Conservation (phyloP, 208 protist species). For the Acanthamoeba royreba region DNA sequence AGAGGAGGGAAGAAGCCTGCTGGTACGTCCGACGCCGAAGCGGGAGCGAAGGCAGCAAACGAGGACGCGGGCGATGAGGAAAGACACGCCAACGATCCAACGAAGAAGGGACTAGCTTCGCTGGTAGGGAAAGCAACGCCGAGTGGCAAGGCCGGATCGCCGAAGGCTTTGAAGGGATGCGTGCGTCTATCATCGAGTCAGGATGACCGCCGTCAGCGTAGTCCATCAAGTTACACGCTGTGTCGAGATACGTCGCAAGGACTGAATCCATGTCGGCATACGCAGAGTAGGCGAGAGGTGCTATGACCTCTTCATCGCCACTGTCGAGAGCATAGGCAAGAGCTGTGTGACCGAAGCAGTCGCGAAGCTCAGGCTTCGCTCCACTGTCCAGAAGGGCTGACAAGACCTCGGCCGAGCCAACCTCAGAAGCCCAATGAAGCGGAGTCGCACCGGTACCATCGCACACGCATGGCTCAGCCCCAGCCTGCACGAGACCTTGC, state of each 20-base stretch:
- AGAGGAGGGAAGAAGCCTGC: not conserved
- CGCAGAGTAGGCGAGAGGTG: not conserved
- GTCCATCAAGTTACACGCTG: not conserved
- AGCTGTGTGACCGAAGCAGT: slow-evolving; percentile 24
- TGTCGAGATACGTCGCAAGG: not conserved
- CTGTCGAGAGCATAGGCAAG: not conserved
- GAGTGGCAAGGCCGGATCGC: not conserved
- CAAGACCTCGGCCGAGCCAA: not conserved
- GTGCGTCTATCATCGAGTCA: not conserved
- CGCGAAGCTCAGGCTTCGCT: not conserved
- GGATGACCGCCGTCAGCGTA: not conserved
- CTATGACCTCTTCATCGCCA: not conserved
- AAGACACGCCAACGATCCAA: not conserved
- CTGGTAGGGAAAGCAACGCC: not conserved
- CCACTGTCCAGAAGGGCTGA: slow-evolving; percentile 12
- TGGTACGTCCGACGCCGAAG: not conserved
- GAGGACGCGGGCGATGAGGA: not conserved
- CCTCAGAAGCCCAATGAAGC: not conserved
- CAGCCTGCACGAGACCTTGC: not conserved
- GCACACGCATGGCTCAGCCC: not conserved
- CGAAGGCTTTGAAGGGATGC: not conserved
- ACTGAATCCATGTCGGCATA: not conserved
- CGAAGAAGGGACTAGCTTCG: not conserved
- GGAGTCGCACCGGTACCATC: not conserved
- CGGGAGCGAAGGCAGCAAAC: not conserved